Conservation (phyloP, 148 eudicot species). For the Salicornia ramosissima region DNA sequence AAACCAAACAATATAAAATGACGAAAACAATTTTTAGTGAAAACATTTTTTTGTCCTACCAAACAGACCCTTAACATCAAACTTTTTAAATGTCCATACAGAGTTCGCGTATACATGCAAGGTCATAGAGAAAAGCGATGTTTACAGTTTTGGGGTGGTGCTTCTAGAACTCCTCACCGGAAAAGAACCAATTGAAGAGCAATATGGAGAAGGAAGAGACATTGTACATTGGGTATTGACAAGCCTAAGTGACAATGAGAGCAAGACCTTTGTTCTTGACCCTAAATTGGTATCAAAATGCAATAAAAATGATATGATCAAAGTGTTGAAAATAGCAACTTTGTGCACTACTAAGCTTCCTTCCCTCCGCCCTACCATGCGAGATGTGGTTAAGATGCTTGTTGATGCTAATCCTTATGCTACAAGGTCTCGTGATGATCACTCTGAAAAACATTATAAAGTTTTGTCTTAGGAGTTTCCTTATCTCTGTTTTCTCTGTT, state of each 20-base stretch:
- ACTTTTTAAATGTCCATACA: conserved; percentile 21
- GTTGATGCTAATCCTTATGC: conserved; percentile 49
- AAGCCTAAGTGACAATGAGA: conserved; percentile 20
- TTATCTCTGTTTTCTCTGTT: background rate
- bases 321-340: conserved; percentile 50
- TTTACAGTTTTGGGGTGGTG: conserved; percentile 88
- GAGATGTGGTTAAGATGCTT: conserved; percentile 90
- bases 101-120: conserved; percentile 72
- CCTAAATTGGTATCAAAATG: conserved; percentile 5
- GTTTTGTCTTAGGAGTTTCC: background rate
- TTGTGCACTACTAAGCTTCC: conserved; percentile 75
- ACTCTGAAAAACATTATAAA: conserved; percentile 11
- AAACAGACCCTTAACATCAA: too few species aligned
- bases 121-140: conserved; percentile 76
- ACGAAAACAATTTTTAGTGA: too few species aligned
- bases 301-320: conserved; percentile 29
- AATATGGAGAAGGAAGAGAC: conserved; percentile 73
- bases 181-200: conserved; percentile 55
- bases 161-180: conserved; percentile 81
- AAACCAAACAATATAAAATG: too few species aligned
- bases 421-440: conserved; percentile 4
- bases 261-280: conserved; percentile 25
- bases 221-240: conserved; percentile 65
- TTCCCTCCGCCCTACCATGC: conserved; percentile 67
- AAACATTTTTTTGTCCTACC: too few species aligned